A percentile compares a stretch with the other conserved stretches of the same genome.
phyloP scores from a whole-genome alignment of 2,329 filamentous ascomycete species.

The Apiospora malaysiana region DNA sequence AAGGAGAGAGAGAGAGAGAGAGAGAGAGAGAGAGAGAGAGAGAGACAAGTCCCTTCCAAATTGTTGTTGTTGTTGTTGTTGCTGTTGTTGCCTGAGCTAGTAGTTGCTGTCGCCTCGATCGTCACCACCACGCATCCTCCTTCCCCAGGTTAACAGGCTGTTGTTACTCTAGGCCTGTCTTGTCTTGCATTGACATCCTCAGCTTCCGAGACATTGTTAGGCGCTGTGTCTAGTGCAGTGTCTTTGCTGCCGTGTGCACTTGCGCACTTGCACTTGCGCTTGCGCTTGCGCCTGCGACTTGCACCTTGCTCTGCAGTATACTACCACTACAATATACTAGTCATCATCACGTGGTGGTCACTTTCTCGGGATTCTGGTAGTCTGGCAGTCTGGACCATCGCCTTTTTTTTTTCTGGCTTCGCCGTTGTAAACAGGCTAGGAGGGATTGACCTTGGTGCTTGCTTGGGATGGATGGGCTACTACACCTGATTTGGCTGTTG shows the following conservation, averaged over 20 bases:
- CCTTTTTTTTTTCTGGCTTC: neutral
- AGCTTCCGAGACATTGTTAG: conserved; percentile 21
- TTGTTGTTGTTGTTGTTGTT: neutral
- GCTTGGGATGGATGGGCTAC: neutral
- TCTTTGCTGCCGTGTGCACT: neutral
- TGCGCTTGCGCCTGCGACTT: neutral
- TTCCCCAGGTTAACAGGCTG: neutral
- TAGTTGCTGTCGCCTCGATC: conserved; percentile 5
- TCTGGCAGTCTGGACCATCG: neutral
- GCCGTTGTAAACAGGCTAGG: conserved; percentile 9
- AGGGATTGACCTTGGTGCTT: too few species aligned
- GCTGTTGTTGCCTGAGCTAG: neutral
- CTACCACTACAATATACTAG: neutral
- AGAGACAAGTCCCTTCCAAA: too few species aligned
- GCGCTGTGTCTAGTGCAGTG: conserved; percentile 19
- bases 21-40: too few species aligned
- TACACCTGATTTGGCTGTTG: neutral
- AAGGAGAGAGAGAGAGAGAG: too few species aligned
- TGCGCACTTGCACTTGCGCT: too few species aligned
- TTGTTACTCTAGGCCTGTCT: conserved; percentile 12
- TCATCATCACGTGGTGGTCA: conserved; percentile 2
- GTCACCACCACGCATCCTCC: conserved; percentile 8
- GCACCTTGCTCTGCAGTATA: neutral
- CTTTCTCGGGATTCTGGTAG: neutral
- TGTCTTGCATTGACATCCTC: conserved; percentile 19